A percentile compares a stretch with the other conserved stretches of the same genome.
phyloP scores from a whole-genome alignment of 805 yeast species.

The Ogataea populi-albae region DNA sequence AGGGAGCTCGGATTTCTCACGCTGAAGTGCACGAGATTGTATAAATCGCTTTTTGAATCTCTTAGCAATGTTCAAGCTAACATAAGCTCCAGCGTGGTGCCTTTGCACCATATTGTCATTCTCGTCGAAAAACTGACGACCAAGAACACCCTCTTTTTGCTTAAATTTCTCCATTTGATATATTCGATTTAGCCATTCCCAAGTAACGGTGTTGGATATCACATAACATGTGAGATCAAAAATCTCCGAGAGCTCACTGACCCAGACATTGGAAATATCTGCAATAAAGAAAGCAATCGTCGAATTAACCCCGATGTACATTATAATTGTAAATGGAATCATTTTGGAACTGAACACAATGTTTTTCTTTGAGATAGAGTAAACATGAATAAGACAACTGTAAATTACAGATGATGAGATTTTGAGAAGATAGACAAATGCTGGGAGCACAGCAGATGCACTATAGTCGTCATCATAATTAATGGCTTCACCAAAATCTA shows the following conservation, averaged over 20 bases:
- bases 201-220: constrained; percentile 67
- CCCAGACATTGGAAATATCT: constrained; percentile 74
- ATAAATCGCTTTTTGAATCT: too few species aligned
- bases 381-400: constrained; percentile 60
- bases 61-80: too few species aligned
- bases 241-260: constrained; percentile 68
- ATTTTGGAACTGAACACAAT: constrained; percentile 48
- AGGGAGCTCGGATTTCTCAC: too few species aligned
- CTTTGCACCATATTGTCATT: constrained; percentile 29
- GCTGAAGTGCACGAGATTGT: too few species aligned
- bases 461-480: constrained; percentile 37
- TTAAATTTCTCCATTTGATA: constrained; percentile 52
- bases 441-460: constrained; percentile 59
- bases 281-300: constrained; percentile 72
- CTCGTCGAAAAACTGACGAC: constrained; percentile 72
- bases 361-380: constrained; percentile 49
- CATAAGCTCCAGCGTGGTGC: too few species aligned
- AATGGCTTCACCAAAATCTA: constrained; percentile 19
- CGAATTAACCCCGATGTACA: constrained; percentile 52
- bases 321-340: constrained; percentile 53
- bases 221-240: constrained; percentile 72
- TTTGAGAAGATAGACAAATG: constrained; percentile 69
- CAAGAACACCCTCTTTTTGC: constrained; percentile 71
- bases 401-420: constrained; percentile 69
- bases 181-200: constrained; percentile 83